Evolutionary conservation across 2,329 filamentous ascomycete species (phyloP).

Genomic region (Pseudopyricularia javanii): DNA sequence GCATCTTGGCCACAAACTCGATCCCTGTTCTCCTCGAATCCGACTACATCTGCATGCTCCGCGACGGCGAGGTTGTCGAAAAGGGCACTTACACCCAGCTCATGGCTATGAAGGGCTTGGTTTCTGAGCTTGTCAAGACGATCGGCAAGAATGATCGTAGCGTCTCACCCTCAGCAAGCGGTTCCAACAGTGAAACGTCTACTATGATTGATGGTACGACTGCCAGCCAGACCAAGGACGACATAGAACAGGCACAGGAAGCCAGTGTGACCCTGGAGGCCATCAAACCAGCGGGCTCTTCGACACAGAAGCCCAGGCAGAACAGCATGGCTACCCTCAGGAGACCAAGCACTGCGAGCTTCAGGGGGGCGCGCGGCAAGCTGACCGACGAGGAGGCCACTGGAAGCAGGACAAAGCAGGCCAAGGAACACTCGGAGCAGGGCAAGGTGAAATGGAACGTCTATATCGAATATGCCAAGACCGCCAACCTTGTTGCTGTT

Average conservation of each 20-base stretch:
- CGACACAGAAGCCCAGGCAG: constrained; percentile 38
- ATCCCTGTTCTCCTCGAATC: constrained; percentile 84
- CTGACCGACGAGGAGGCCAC: constrained; percentile 72
- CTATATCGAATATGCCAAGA: constrained; percentile 88
- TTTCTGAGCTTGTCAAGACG: constrained; percentile 72
- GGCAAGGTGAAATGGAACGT: constrained; percentile 98
- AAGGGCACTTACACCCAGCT: constrained; percentile 84
- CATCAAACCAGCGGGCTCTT: constrained; percentile 42
- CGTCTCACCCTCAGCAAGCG: constrained; percentile 25
- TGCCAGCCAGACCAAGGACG: constrained; percentile 43
- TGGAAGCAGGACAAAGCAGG: constrained; percentile 66
- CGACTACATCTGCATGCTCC: constrained; percentile 75
- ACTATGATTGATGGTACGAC: constrained; percentile 41
- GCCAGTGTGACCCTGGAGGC: constrained; percentile 62
- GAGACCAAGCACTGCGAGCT: constrained; percentile 83
- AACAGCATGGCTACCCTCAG: constrained; percentile 73
- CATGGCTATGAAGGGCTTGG: constrained; percentile 85
- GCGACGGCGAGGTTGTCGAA: constrained; percentile 73
- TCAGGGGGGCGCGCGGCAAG: constrained; percentile 75
- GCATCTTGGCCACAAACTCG: constrained; percentile 88
- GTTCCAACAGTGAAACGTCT: constrained; percentile 40
- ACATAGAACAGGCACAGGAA: constrained; percentile 70
- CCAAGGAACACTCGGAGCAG: constrained; percentile 81
- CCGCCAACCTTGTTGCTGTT: constrained; percentile 81
- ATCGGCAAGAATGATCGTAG: constrained; percentile 41